Evolutionary conservation across 768 basidiomycete species (phyloP), one percentile per base, ranked within the genome.

Genomic region (Termitomyces titanicus): DNA sequence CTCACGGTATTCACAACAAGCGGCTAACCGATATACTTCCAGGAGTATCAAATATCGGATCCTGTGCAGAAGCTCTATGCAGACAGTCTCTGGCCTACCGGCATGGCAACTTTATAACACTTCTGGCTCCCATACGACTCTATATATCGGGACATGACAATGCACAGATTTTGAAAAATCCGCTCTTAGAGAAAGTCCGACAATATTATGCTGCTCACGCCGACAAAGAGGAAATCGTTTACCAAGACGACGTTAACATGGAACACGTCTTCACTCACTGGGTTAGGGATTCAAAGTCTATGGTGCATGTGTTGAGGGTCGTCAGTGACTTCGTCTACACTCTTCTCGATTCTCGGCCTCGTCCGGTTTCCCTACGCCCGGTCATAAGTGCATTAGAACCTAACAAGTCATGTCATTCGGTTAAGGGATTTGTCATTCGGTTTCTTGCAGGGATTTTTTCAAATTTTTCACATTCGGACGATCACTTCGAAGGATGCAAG

Each of bases 41-140:
- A 3, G 20, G 34, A 29, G 31, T n/a, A 27, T 5, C 18, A 5
- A 13, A 44, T 5, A 51, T 59, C 3, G 44, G 42, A 15, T n/a
- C 13, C 2, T 51, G 44, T 24, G 53, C 47, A 11, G 43, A 58
- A 11, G 17, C 15, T 5, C 20, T 61, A 24, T 54, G 53, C 50
- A 53, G 35, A 39, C 56, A 52, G 9, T 61, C 56, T 4, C 29
- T 61, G 2, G 38, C 47, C 8, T 57, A 57, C 42, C 18, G 25
- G 15, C 55, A 53, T 25, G 39, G 45, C 8, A 42, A 29, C 11
- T 57, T 55, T 31, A 53, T 61, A 18, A 58, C 56, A 4, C 46
- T 61, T 38, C 56, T 61, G 15, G 60, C 60, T 15, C 60, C 60
- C 7, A 58, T 61, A 7, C 49, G 56, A 29, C 56, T 61, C 38